Conservation (phyloP, 306 rosid species). For the Quercus aquifolioides region DNA sequence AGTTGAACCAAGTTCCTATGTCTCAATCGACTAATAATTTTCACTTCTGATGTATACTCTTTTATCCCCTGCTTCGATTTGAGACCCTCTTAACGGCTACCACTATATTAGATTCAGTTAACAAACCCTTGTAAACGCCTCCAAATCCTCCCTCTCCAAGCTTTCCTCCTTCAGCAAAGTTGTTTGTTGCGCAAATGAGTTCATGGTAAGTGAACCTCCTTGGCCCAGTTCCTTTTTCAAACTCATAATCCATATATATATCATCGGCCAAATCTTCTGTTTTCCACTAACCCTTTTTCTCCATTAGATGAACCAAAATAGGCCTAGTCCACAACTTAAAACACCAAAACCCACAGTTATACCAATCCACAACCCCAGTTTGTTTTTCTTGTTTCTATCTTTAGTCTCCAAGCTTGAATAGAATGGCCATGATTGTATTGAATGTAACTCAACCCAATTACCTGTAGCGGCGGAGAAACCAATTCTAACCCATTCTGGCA, state of each 20-base stretch:
- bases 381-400: background rate
- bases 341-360: constrained; percentile 31
- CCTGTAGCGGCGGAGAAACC: constrained; percentile 86
- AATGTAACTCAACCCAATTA: constrained; percentile 45
- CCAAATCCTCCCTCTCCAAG: constrained; percentile 83
- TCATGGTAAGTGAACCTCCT: constrained; percentile 55
- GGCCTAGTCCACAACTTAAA: constrained; percentile 32
- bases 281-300: constrained; percentile 22
- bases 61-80: constrained; percentile 70
- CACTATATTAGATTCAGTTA: constrained; percentile 32
- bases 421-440: constrained; percentile 67
- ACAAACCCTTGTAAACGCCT: constrained; percentile 60
- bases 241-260: constrained; percentile 52
- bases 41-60: constrained; percentile 71
- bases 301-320: constrained; percentile 43
- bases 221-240: constrained; percentile 63
- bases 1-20: constrained; percentile 77
- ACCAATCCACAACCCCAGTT: constrained; percentile 27
- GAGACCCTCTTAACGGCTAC: constrained; percentile 73
- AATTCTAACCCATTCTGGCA: constrained; percentile 60
- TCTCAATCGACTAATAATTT: constrained; percentile 59
- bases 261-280: constrained; percentile 24
- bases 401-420: constrained; percentile 44
- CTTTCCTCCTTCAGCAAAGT: constrained; percentile 47
- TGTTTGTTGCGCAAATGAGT: constrained; percentile 43